Percentiles rank a stretch among this genome's conserved stretches.
These are phyloP conservation scores for Torulaspora pretoriensis DNA, from an alignment of 1,139 yeast species.

Conservation along the genomic window DNA sequence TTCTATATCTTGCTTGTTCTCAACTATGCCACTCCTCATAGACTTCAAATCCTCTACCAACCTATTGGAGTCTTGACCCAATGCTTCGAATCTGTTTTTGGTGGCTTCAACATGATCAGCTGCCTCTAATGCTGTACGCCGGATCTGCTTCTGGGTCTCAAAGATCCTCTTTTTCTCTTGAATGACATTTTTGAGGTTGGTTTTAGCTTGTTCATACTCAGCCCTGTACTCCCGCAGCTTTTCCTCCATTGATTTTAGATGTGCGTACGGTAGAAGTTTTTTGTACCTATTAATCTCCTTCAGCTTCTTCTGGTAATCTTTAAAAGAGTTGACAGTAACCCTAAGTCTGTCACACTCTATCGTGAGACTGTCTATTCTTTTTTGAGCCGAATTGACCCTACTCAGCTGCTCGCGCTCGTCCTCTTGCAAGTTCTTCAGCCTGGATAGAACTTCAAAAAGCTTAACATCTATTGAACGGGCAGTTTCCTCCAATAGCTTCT, in stretches of 20 bases:
- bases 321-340: conserved; percentile 39
- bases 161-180: conserved; percentile 27
- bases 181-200: conserved; percentile 20
- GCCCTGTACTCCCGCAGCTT: conserved; percentile 42
- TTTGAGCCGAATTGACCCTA: conserved; percentile 34
- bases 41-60: conserved; percentile 22
- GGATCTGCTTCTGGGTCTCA: conserved; percentile 22
- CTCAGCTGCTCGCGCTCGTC: conserved; percentile 43
- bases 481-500: conserved; percentile 68
- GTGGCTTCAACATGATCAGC: conserved; percentile 17
- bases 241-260: conserved; percentile 50
- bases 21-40: conserved; percentile 24
- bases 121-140: conserved; percentile 25
- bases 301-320: conserved; percentile 36
- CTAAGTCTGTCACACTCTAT: conserved; percentile 38
- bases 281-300: conserved; percentile 47
- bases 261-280: conserved; percentile 58
- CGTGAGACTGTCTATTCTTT: conserved; percentile 31
- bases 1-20: conserved; percentile 22
- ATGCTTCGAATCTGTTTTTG: conserved; percentile 31
- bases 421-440: conserved; percentile 55
- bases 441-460: conserved; percentile 40
- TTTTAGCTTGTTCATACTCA: conserved; percentile 39
- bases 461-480: conserved; percentile 73
- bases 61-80: conserved; percentile 17